Conservation (phyloP, 306 rosid species). For the Rosa lucieae region DNA sequence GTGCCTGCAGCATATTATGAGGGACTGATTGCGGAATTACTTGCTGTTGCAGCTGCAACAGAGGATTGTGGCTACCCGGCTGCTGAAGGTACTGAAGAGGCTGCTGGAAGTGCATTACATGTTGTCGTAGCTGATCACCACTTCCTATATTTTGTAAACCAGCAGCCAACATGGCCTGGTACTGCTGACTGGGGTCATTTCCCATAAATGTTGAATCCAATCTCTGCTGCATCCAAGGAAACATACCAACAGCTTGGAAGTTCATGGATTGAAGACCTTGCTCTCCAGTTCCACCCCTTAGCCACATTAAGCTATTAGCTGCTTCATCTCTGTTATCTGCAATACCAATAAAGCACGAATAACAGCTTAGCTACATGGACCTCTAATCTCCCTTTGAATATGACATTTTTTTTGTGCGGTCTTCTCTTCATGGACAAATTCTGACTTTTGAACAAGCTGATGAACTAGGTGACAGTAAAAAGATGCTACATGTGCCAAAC, state of each 20-base stretch:
- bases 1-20: conserved; percentile 57
- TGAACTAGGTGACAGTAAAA: background rate
- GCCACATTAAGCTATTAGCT: conserved; percentile 74
- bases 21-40: conserved; percentile 53
- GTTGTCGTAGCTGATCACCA: conserved; percentile 70
- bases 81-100: conserved; percentile 72
- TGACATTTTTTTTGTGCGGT: background rate
- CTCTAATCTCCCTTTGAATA: background rate
- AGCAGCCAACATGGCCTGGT: conserved; percentile 75
- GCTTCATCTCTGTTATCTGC: conserved; percentile 77
- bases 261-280: conserved; percentile 60
- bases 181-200: conserved; percentile 65
- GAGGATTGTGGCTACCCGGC: conserved; percentile 48
- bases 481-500: background rate
- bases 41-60: conserved; percentile 69
- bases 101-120: conserved; percentile 71
- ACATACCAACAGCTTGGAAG: conserved; percentile 64
- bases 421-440: background rate
- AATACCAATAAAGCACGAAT: conserved; percentile 29
- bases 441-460: background rate
- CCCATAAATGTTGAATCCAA: conserved; percentile 61
- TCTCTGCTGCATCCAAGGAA: conserved; percentile 88
- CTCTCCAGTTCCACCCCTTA: conserved; percentile 69
- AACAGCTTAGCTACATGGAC: background rate
- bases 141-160: conserved; percentile 66